phyloP scores from a whole-genome alignment of 129 eudicot species.

The Mikania micrantha region DNA sequence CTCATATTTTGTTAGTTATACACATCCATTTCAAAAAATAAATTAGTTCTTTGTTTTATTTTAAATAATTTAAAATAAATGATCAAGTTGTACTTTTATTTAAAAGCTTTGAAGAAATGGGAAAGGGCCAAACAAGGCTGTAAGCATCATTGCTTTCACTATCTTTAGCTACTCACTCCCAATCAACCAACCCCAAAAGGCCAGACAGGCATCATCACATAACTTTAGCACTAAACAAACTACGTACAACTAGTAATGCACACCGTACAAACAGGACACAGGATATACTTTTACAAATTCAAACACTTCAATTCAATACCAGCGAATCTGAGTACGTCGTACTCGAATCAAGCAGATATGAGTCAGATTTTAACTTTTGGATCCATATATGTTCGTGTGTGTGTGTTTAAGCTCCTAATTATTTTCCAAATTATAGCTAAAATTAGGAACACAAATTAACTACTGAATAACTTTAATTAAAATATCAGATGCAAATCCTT shows the following conservation, averaged over 20 bases:
- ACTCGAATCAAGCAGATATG: not conserved
- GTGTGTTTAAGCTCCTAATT: not conserved
- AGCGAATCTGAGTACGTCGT: not conserved
- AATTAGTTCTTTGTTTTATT: no score
- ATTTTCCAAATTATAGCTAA: not conserved
- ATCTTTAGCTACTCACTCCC: constrained; percentile 4
- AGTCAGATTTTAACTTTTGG: not conserved
- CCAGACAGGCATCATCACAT: constrained; percentile 23
- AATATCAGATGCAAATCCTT: not conserved
- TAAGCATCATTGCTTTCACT: constrained; percentile 11
- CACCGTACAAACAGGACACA: not conserved
- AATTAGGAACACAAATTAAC: not conserved
- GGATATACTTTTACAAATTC: not conserved
- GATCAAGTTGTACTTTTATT: no score
- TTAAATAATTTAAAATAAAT: no score
- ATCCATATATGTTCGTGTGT: not conserved
- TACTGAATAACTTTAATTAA: not conserved
- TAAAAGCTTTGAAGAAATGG: not conserved
- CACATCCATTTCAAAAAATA: no score
- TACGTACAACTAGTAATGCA: constrained; percentile 8
- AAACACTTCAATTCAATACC: not conserved
- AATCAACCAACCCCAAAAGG: constrained; percentile 16
- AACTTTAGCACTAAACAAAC: not conserved
- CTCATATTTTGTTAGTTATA: no score
- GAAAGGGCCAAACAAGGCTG: constrained; percentile 12